phyloP scores from a whole-genome alignment of 208 protist genomes.

The Wallacemonas sp. region DNA sequence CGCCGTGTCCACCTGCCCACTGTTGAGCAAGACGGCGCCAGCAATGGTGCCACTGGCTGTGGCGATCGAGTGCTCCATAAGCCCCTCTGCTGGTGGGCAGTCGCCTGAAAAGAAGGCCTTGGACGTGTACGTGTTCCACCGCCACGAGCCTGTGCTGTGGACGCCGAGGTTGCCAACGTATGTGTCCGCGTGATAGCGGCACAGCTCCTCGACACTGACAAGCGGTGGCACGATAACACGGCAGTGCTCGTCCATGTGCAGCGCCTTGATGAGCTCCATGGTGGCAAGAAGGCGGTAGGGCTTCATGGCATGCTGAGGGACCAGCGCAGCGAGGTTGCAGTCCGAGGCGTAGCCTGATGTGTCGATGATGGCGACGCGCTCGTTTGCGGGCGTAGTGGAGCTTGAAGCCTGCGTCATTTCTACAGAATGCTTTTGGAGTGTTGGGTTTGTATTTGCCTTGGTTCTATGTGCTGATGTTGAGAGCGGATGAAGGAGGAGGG shows the following conservation, averaged over 20 bases:
- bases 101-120: constrained; percentile 85
- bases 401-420: neutral
- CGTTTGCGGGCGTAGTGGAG: neutral
- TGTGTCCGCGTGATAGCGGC: constrained; percentile 68
- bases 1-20: constrained; percentile 78
- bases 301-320: constrained; percentile 92
- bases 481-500: too few species aligned
- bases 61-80: constrained; percentile 86
- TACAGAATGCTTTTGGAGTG: constrained; percentile 8
- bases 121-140: constrained; percentile 83
- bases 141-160: constrained; percentile 80
- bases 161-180: constrained; percentile 85
- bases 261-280: constrained; percentile 72
- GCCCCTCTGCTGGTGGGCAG: constrained; percentile 87
- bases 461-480: too few species aligned
- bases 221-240: constrained; percentile 76
- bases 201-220: constrained; percentile 66
- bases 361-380: constrained; percentile 73
- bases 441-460: neutral
- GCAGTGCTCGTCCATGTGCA: constrained; percentile 66
- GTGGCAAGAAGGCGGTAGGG: constrained; percentile 84
- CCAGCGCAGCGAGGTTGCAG: constrained; percentile 82
- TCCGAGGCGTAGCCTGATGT: constrained; percentile 84
- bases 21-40: constrained; percentile 86
- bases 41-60: constrained; percentile 85